Evolutionary conservation across 2,329 filamentous ascomycete species (phyloP).

Genomic region (Zymoseptoria crescenta): DNA sequence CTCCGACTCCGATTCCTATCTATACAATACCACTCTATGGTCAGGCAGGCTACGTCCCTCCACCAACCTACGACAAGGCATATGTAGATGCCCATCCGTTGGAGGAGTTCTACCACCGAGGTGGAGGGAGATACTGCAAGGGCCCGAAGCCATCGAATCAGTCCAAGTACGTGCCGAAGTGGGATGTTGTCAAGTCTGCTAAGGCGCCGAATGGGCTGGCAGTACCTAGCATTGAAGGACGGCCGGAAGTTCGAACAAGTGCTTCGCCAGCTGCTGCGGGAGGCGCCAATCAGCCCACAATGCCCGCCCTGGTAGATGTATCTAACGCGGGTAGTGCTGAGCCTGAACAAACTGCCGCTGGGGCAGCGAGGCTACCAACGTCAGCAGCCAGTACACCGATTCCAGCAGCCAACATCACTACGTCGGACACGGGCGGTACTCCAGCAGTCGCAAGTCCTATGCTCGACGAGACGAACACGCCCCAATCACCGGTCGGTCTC

Average conservation of each 20-base stretch:
- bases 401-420: not conserved
- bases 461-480: not conserved
- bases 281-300: not conserved
- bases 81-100: constrained; percentile 10
- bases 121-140: constrained; percentile 3
- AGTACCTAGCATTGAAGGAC: not conserved
- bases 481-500: not conserved
- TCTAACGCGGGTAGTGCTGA: too few species aligned
- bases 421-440: not conserved
- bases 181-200: not conserved
- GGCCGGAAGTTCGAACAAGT: not conserved
- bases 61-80: constrained; percentile 1
- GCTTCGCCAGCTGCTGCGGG: not conserved
- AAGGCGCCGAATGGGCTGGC: not conserved
- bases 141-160: not conserved
- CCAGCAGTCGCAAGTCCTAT: not conserved
- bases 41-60: not conserved
- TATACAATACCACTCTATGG: not conserved
- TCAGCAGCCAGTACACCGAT: not conserved
- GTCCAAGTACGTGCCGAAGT: not conserved
- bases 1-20: not conserved
- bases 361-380: too few species aligned
- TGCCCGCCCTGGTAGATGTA: too few species aligned
- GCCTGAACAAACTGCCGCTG: not conserved
- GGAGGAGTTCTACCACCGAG: constrained; percentile 13